Base-by-base conservation (phyloP, 1,139 yeast genomes). In the Kodamaea alishanica region DNA sequence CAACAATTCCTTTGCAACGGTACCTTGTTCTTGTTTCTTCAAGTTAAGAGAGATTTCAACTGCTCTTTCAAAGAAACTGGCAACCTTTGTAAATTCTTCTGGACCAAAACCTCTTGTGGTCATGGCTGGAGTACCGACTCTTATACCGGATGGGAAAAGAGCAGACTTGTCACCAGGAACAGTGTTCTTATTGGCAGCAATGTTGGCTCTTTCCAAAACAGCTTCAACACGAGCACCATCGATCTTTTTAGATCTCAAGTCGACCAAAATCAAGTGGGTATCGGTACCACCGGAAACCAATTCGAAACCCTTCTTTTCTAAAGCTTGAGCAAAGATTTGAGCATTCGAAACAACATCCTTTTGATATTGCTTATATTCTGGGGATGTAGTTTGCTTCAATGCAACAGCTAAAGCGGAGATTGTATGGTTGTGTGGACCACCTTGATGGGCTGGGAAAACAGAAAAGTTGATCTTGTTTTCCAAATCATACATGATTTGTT, bases 111-210 rank as follows among this genome's bases (percentile, higher is more conserved):
- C 97, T 73, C 97, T 84, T 38, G 97, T 88, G 47, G 97, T 85
- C 97, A 90, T 90, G 43, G 97, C 97, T 42, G 97, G 97, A 33
- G 97, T 87, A 53, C 97, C 97, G 44, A 90, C 88, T 74, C 97
- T 84, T 57, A 90, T 75, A 51, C 97, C 97, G 38, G 95, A 87
- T 55, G 97, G 97, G 68, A 87, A 88, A 51, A 90, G 73, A 26
- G 97, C 97, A 30, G 95, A 85, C 63, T 82, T 84, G 70, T 90
- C 97, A 55, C 96, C 96, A 45, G 97, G 97, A 49, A 90, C 87
- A 35, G 97, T 84, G 75, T 90, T 90, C 69, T 90, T 90, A 75
- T 90, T 90, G 49, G 94, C 88, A 43, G 97, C 97, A 57, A 90
- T 88, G 74, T 89, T 87, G 53, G 84, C 79, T 59, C 83, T 79